phyloP scores from a whole-genome alignment of 2,329 filamentous ascomycete species.

The Fusarium agapanthi region DNA sequence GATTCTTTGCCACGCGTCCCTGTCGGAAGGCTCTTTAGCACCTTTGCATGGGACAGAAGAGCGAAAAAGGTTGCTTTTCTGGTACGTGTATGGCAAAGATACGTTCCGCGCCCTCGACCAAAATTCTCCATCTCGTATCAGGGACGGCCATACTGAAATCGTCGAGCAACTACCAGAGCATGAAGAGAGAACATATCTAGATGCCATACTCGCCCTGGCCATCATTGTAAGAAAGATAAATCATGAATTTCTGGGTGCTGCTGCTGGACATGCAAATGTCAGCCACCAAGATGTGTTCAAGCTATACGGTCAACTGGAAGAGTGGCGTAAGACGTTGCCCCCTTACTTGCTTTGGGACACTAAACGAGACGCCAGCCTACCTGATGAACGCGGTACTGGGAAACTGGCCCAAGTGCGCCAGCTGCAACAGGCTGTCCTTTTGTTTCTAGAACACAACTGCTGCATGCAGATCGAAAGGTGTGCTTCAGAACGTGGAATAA shows the following conservation, averaged over 20 bases:
- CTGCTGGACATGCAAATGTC: too few species aligned
- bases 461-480: not conserved
- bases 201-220: not conserved
- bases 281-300: not conserved
- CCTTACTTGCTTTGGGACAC: not conserved
- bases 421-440: not conserved
- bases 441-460: not conserved
- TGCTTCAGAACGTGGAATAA: not conserved
- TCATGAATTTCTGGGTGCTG: not conserved
- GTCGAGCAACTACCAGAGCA: not conserved
- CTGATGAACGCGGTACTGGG: not conserved
- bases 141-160: not conserved
- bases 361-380: not conserved
- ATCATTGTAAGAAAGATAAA: not conserved
- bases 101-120: not conserved
- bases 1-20: not conserved
- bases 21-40: not conserved
- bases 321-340: not conserved
- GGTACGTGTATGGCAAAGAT: not conserved
- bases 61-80: not conserved
- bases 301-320: not conserved
- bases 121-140: not conserved
- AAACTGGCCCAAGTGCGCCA: not conserved
- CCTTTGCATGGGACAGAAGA: not conserved
- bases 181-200: not conserved